Base-by-base conservation (phyloP, 345 rosid genomes). In the Camelina hispida region DNA sequence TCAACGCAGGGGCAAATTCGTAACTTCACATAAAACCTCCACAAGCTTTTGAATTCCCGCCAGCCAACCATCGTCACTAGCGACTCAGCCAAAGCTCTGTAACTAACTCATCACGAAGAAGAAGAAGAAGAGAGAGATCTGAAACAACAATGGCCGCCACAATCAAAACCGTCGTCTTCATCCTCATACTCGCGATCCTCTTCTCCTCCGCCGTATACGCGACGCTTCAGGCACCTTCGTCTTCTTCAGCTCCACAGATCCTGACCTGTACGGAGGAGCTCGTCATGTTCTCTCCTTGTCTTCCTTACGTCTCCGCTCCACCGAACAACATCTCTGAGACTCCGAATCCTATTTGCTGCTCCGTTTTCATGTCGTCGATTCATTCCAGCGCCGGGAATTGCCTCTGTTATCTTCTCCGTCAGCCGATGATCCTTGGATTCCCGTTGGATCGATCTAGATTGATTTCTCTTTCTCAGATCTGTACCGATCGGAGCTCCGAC, bases 251-350 rank as follows among this genome's bases (percentile, higher is more conserved):
- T n/a, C 56, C 42, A 22, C 73, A 35, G 73, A 2, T 5, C 23
- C 69, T 71, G 0, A 76, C 78, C 6, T 93, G 96, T 80, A 69
- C 82, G 59, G 69, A 76, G 7, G 81, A 82, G 76, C 85, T 93
- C 46, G 85, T 89, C 55, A 85, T 85, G 57, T 83, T 93, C 76
- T 89, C 96, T 17, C 88, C 96, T 13, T 93, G 98, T 80, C 85
- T 89, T 48, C 78, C 89, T 34, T 89, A 83, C 82, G 87, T 89
- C 71, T 86, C 93, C 1, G 63, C 74, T 62, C 81, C 86, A 58
- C 96, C 95, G 1, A 89, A 89, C 85, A 82, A 85, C 80, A 13
- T 81, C 5, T 79, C 89, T 7, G 72, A 72, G 59, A 46, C 73
- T 3, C 81, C 72, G 48, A 50, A 83, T 63, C 59, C 85, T 28